Evolutionary conservation across 2,329 filamentous ascomycete genomes (phyloP).

Genomic region (Cytospora chrysosperma): DNA sequence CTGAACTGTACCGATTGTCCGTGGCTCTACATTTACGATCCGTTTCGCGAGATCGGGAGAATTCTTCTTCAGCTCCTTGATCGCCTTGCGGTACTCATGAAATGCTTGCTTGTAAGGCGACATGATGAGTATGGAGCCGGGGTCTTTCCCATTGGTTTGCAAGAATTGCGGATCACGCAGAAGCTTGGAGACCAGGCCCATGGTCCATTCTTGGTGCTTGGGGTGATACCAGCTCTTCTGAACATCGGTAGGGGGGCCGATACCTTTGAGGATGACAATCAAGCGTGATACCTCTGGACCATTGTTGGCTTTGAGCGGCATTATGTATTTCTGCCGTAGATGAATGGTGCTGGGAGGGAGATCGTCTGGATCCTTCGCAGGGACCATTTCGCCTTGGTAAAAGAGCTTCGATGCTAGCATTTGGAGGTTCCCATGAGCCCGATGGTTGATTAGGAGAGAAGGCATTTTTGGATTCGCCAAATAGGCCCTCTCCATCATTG

Average conservation of each 20-base stretch:
- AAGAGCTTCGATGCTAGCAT: neutral
- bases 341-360: neutral
- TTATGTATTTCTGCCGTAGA: neutral
- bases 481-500: constrained; percentile 2
- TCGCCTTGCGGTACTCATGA: constrained; percentile 34
- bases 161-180: constrained; percentile 33
- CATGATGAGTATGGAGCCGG: constrained; percentile 44
- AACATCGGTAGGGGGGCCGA: neutral
- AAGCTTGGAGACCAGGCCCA: neutral
- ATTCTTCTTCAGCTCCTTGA: constrained; percentile 29
- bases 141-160: constrained; percentile 29
- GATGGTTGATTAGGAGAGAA: constrained; percentile 3
- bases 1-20: constrained; percentile 47
- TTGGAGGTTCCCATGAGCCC: neutral
- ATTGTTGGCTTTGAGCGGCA: neutral
- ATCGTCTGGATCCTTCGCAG: neutral
- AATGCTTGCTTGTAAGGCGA: constrained; percentile 43
- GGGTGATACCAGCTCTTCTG: neutral
- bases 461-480: neutral
- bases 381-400: neutral
- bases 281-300: neutral
- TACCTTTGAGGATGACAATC: neutral
- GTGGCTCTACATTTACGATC: constrained; percentile 40
- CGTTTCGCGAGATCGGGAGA: constrained; percentile 31
- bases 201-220: neutral